Percentiles rank a stretch among this genome's conserved stretches.
These are phyloP conservation scores for Pulveroboletus sp. DNA, from an alignment of 768 basidiomycete species.

Conservation along the genomic window DNA sequence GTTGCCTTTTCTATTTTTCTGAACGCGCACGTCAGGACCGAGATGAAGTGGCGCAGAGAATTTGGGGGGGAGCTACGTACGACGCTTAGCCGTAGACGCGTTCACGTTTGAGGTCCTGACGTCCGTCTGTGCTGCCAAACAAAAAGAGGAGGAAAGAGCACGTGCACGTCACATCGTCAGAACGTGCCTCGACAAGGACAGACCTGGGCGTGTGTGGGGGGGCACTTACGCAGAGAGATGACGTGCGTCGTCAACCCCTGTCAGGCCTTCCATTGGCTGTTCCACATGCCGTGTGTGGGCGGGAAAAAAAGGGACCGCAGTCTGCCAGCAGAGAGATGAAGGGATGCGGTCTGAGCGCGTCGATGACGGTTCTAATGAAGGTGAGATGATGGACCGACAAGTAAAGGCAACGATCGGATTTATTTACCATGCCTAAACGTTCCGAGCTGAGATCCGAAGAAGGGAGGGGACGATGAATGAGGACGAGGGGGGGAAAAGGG, in stretches of 20 bases:
- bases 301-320: constrained; percentile 8
- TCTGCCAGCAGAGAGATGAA: not conserved
- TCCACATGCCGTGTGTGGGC: no score
- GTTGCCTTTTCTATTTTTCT: constrained; percentile 20
- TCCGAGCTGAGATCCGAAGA: constrained; percentile 23
- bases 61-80: no score
- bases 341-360: no score
- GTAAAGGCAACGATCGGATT: constrained; percentile 13
- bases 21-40: constrained; percentile 7
- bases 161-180: not conserved
- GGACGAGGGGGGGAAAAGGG: not conserved
- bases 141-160: not conserved
- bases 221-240: no score
- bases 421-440: constrained; percentile 14
- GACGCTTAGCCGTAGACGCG: no score
- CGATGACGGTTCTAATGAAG: constrained; percentile 2
- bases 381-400: constrained; percentile 10
- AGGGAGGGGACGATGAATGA: no score
- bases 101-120: no score
- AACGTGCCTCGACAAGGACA: no score
- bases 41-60: constrained; percentile 16
- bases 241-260: not conserved
- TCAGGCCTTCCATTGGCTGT: not conserved
- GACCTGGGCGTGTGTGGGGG: no score
- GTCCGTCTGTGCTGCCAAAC: not conserved